Evolutionary conservation across 345 rosid genomes (phyloP).

Genomic region (Brassica napus): Da-Ae NC_063436.1:29097501-29098000

Average conservation of each 20-base stretch:
- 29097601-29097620: constrained; percentile 3
- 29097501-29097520: constrained; percentile 62
- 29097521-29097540: constrained; percentile 80
- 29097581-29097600: constrained; percentile 47
- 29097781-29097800: constrained; percentile 88
- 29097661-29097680: constrained; percentile 43
- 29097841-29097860: constrained; percentile 4
- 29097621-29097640: neutral
- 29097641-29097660: neutral
- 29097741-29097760: constrained; percentile 80
- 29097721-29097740: constrained; percentile 95
- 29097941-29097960: neutral
- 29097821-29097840: neutral
- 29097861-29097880: constrained; percentile 26
- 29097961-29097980: neutral
- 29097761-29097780: constrained; percentile 78
- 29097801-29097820: constrained; percentile 37
- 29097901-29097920: neutral
- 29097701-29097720: constrained; percentile 80
- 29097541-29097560: constrained; percentile 89
- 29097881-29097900: neutral
- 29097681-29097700: constrained; percentile 83
- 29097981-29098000: neutral
- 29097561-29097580: constrained; percentile 88
- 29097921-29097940: neutral